These are phyloP conservation scores for Colletotrichum horii DNA, from an alignment of 2,329 filamentous ascomycete species.

Conservation along the genomic window DNA sequence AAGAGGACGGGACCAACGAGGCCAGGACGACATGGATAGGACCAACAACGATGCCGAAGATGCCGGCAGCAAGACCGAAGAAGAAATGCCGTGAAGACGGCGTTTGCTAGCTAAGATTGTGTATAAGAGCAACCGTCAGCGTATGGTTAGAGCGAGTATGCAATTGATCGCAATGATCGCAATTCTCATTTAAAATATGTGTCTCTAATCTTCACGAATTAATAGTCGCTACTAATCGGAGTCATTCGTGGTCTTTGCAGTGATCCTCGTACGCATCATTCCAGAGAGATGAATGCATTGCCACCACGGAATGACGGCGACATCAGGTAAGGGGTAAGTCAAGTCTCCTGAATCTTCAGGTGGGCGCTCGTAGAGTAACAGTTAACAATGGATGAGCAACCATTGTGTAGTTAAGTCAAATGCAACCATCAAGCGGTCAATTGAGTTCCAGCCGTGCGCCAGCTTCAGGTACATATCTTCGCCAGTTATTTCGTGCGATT, in stretches of 20 bases:
- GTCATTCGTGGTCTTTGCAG: not conserved
- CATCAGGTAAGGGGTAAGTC: fast-evolving
- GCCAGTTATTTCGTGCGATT: not conserved
- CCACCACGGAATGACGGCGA: not conserved
- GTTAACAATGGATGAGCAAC: not conserved
- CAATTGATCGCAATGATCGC: fast-evolving
- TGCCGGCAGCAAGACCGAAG: fast-evolving
- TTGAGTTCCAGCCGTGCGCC: not conserved
- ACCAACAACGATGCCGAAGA: not conserved
- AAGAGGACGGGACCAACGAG: not conserved
- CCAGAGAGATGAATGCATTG: not conserved
- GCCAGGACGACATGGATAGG: not conserved
- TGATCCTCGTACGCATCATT: not conserved
- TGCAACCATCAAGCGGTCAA: not conserved
- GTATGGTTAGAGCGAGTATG: not conserved
- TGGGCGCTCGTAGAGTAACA: not conserved
- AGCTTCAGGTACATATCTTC: not conserved
- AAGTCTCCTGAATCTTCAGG: not conserved
- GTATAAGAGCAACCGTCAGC: not conserved
- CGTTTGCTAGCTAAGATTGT: not conserved
- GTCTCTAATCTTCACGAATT: not conserved
- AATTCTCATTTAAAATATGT: not conserved
- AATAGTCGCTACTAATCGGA: fast-evolving
- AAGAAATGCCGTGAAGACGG: not conserved
- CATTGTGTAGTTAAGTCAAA: not conserved